phyloP scores from a whole-genome alignment of 306 rosid genomes.

The Geum urbanum region DNA sequence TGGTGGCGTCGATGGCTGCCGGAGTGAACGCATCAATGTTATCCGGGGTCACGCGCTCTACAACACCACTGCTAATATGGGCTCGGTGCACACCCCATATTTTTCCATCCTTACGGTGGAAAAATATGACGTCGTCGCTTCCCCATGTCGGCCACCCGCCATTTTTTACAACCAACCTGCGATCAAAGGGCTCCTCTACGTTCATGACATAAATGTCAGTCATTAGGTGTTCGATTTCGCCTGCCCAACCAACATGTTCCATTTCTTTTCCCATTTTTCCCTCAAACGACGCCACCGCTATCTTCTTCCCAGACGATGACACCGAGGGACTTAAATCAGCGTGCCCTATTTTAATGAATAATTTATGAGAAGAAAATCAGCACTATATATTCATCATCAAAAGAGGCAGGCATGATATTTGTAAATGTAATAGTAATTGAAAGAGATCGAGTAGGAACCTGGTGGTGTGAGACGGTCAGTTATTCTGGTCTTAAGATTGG shows the following conservation, averaged over 20 bases:
- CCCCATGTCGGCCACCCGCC: not conserved
- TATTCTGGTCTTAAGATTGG: not conserved
- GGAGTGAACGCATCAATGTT: too few species aligned
- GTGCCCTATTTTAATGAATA: not conserved
- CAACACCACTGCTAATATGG: too few species aligned
- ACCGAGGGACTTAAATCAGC: not conserved
- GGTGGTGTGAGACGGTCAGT: not conserved
- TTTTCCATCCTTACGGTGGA: not conserved
- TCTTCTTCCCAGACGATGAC: not conserved
- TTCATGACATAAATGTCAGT: not conserved
- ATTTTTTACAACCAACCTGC: not conserved
- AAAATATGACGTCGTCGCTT: not conserved
- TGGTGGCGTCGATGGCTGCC: too few species aligned
- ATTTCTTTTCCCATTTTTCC: not conserved
- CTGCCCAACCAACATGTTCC: not conserved
- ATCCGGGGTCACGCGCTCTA: too few species aligned
- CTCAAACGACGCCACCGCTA: not conserved
- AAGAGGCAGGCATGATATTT: not conserved
- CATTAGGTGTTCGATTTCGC: not conserved
- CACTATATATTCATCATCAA: not conserved
- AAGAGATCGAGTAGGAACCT: not conserved
- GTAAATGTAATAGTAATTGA: not conserved
- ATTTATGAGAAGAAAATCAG: not conserved
- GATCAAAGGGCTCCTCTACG: not conserved
- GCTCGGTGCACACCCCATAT: too few species aligned